Evolutionary conservation across 139 green algal genomes (phyloP), one percentile per base, ranked within the genome.

Genomic region (Volvox africanus): DNA sequence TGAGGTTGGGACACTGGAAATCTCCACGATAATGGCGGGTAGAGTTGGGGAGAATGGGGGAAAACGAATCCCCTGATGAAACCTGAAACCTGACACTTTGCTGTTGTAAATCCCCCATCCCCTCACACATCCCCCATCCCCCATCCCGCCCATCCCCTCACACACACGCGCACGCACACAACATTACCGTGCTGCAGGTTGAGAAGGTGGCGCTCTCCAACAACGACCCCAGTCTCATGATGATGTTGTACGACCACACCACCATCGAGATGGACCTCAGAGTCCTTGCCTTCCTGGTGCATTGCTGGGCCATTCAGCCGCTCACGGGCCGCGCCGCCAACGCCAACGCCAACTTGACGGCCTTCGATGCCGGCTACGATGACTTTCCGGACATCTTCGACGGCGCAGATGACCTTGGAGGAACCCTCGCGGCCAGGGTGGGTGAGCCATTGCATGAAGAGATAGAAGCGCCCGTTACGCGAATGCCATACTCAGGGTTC

Each of bases 221-320:
- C 61, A 90, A 90, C 69, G 86, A 90, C 86, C 71, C 86, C 2
- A 19, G 17, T 0, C 86, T 90, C n/a, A 82, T 90, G 86, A 50
- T 90, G 44, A 24, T 75, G 44, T 73, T 90, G 44, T 90, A 90
- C 71, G 11, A 61, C 9, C 86, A 82, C 69, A 90, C 50, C 33
- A 35, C 18, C 35, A 26, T 88, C 13, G 86, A 90, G 32, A 90
- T 90, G 86, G 86, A 90, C 71, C 71, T 90, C 33, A 28, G 30
- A 0, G 86, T 90, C 28, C 86, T 90, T 0, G 69, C 86, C 86
- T 90, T 90, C 69, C 86, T 90, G 30, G 30, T 90, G 18, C 86
- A 90, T 44, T 36, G 21, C n/a, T 90, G 86, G 86, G 86, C 71
- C 6, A 14, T 33, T 30, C 71, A 90, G 86, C 86, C 86, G 0